Base-by-base conservation (phyloP, 768 basidiomycete genomes). In the Boletus huronensis region DNA sequence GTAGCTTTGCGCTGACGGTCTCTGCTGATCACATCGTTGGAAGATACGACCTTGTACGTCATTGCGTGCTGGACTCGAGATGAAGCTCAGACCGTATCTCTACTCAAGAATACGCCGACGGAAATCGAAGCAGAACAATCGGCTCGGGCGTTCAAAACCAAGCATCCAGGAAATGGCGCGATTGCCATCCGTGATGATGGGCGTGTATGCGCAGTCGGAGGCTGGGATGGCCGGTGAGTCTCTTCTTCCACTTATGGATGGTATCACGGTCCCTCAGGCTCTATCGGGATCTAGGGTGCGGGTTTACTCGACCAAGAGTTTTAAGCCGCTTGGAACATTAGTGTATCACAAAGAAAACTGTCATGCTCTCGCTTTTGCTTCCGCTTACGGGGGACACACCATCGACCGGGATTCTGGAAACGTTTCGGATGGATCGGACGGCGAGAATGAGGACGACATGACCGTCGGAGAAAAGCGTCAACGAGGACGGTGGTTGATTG, bases 141-240 rank as follows among this genome's bases (percentile, higher is more conserved):
- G 1, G 67, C 48, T 60, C 77, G 41, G 67, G 64, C 23, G 62
- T 77, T 16, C 70, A 82, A 82, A 42, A 93, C 84, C 21, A 93
- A 87, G 62, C 78, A 90, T 58, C 83, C 90, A 0, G 93, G 94
- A 3, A 93, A 93, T 64, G 80, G 80, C 0, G 80, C 82, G 7
- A 70, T 98, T n/a, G 80, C 85, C 3, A 82, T 97, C 13, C 82
- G 84, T 6, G 78, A 82, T 34, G 86, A 90, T 59, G 91, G 85
- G 0, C 79, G 80, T 21, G 82, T 98, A 0, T 88, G 93, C 61
- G 94, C 93, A 0, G 75, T 94, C 2, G 95, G 88, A 3, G 93
- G 94, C 0, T 98, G 96, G 96, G 94, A 98, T 57, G 94, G 96
- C 34, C 83, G 78, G 95, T 94, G 59, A 62, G 88, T 72, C 6